phyloP scores from a whole-genome alignment of 805 yeast genomes.

The Torulaspora indica region DNA sequence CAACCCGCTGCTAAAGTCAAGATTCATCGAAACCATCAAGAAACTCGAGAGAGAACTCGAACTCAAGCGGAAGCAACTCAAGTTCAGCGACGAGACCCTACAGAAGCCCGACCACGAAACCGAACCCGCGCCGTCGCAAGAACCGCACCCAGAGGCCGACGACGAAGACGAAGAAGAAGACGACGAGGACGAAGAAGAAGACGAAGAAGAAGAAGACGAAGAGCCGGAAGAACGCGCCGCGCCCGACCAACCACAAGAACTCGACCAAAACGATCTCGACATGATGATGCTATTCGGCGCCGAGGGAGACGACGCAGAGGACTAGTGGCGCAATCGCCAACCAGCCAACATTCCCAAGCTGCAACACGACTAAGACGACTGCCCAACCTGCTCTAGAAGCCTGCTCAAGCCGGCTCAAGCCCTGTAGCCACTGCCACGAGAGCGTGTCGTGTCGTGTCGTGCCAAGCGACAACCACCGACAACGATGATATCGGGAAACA shows the following conservation, averaged over 20 bases:
- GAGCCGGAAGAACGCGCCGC: constrained; percentile 31
- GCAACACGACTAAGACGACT: background rate
- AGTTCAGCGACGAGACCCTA: constrained; percentile 34
- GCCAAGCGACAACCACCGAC: background rate
- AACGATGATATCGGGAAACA: background rate
- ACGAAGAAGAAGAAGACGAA: constrained; percentile 28
- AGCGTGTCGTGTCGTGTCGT: too few species aligned
- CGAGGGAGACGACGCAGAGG: constrained; percentile 29
- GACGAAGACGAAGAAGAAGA: constrained; percentile 37
- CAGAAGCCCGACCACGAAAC: constrained; percentile 12
- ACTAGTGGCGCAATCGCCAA: constrained; percentile 1
- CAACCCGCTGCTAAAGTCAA: constrained; percentile 79
- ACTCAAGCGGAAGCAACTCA: constrained; percentile 65
- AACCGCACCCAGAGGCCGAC: constrained; percentile 26
- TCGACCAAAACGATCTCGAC: constrained; percentile 37
- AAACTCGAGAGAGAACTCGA: constrained; percentile 79
- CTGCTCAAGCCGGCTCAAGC: too few species aligned
- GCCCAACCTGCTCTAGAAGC: too few species aligned
- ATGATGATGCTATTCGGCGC: constrained; percentile 39
- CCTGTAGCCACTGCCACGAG: too few species aligned
- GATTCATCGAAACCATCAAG: constrained; percentile 75
- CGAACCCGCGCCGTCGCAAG: constrained; percentile 23
- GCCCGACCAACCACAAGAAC: constrained; percentile 23
- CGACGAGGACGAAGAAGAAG: constrained; percentile 20
- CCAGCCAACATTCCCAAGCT: background rate